phyloP scores from a whole-genome alignment of 345 rosid species.

The Moricandia moricandioides region DNA sequence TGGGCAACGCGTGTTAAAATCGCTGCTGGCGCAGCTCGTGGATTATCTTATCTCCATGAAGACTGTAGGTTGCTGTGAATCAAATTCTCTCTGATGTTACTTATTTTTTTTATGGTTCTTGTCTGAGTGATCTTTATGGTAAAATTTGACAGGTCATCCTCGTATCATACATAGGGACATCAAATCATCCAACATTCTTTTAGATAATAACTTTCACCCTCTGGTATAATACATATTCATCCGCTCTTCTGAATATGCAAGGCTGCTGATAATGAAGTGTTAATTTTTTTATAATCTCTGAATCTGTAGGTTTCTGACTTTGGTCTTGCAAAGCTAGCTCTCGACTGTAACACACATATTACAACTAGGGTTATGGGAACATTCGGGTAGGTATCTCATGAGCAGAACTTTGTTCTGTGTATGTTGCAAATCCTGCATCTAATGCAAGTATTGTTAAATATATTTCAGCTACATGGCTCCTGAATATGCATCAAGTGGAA shows the following conservation, averaged over 20 bases:
- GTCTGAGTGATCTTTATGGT: slow-evolving; percentile 6
- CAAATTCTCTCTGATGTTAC: background rate
- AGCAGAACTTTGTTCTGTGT: too few relatives aligned
- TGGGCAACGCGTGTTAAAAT: slow-evolving; percentile 80
- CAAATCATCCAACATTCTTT: slow-evolving; percentile 92
- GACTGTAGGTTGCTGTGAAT: slow-evolving; percentile 60
- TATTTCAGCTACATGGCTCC: slow-evolving; percentile 89
- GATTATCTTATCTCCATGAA: slow-evolving; percentile 96
- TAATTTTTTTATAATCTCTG: too few relatives aligned
- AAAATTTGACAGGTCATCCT: slow-evolving; percentile 64
- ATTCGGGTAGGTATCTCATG: slow-evolving; percentile 93
- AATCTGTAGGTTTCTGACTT: slow-evolving; percentile 87
- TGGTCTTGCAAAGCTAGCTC: slow-evolving; percentile 93
- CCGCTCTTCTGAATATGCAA: slow-evolving; percentile 1
- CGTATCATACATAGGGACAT: slow-evolving; percentile 95
- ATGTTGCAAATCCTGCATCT: slow-evolving; percentile 23
- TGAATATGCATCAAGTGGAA: slow-evolving; percentile 96
- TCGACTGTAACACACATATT: slow-evolving; percentile 79
- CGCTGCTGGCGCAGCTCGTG: slow-evolving; percentile 96
- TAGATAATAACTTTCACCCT: slow-evolving; percentile 84
- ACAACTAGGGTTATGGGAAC: slow-evolving; percentile 99
- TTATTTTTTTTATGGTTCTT: background rate
- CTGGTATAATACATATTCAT: slow-evolving; percentile 47
- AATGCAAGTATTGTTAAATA: background rate
- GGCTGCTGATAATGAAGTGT: too few relatives aligned